Evolutionary conservation across 1,139 yeast genomes (phyloP), one percentile per base, ranked within the genome.

Genomic region (Torulaspora pretoriensis): DNA sequence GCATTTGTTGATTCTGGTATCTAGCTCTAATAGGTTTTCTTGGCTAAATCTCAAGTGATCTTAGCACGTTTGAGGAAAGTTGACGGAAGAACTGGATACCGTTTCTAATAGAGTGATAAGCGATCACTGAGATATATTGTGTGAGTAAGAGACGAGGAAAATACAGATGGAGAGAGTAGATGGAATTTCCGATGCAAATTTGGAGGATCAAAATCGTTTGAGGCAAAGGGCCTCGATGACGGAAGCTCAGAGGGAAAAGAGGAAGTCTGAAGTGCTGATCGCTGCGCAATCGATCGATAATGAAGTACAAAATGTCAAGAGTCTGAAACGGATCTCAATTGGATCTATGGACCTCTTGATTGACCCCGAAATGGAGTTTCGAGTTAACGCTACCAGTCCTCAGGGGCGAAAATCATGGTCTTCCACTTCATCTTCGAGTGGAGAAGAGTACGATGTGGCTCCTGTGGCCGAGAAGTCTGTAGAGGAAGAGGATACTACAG

Each of bases 261-360:
- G 65, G 40, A 60, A 58, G 38, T 62, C 68, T 10, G 66, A 60
- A 34, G 64, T 63, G 8, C 43, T 63, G 34, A 60, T 61, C 27
- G 68, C 68, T 12, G 68, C 67, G 5, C 56, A 60, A 42, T 60
- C 67, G 2, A 39, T 64, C 45, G 67, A 64, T 48, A 48, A 56
- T 17, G 68, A 64, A 38, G 45, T 64, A 5, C 55, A 56, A 44
- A 60, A 57, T 47, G 62, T 64, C 8, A 63, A 61, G 38, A 57
- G 61, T 47, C 46, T 64, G 49, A 64, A 64, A 42, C 49, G 68
- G 38, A 51, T 62, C 39, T 64, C 68, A 3, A 62, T 64, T 39
- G 68, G 68, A 3, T 64, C 68, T 3, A 54, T 63, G 50, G 68
- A 64, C 45, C 49, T 60, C 35, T 42, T 60, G 26, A 51, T 59